Base-by-base conservation (phyloP, 768 basidiomycete genomes). In the Phylloporus arenicola region DNA sequence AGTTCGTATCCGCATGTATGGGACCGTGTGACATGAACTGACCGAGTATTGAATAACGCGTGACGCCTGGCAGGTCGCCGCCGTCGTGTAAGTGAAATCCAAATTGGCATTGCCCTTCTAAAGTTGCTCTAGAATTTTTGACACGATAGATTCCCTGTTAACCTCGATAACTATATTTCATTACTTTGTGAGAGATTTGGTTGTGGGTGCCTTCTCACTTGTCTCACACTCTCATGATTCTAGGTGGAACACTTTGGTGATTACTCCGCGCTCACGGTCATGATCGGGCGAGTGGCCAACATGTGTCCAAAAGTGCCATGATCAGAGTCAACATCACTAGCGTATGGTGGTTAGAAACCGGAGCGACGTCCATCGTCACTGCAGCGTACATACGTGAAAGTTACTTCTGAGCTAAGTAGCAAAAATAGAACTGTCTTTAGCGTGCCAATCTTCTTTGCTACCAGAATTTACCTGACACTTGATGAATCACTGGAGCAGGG, bases 391-490 rank as follows among this genome's bases (percentile, higher is more conserved):
- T 31, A 45, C 29, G 46, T 31, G 25, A 1, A 34, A 27, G 17
- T 13, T 14, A 34, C 12, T 10, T 35, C 14, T 31, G 37, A 20
- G 6, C 19, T 48, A 16, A 1, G 25, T 33, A 33, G 12, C 20
- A 9, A 7, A 24, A 27, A 19, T 22, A 17, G 4, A 43, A n/a
- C 30, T 17, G n/a, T 25, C 45, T 45, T 42, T 34, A 52, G 53
- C n/a, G 34, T 52, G 17, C 53, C 51, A 12, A 20, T 42, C 33
- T 48, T 45, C 42, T 50, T 59, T n/a, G 44, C 22, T 17, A 30
- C 47, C 5, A 51, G 53, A 20, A 47, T 56, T 37, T 45, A 50
- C 42, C 3, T 50, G 38, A 47, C 35, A 24, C 10, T 41, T 16
- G 11, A 10, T 20, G n/a, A 40, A 19, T 44, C 27, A 20, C 47